Percentiles rank a stretch among this genome's conserved stretches.
phyloP scores from a whole-genome alignment of 805 yeast species.

The Ogataea chonburiensis region DNA sequence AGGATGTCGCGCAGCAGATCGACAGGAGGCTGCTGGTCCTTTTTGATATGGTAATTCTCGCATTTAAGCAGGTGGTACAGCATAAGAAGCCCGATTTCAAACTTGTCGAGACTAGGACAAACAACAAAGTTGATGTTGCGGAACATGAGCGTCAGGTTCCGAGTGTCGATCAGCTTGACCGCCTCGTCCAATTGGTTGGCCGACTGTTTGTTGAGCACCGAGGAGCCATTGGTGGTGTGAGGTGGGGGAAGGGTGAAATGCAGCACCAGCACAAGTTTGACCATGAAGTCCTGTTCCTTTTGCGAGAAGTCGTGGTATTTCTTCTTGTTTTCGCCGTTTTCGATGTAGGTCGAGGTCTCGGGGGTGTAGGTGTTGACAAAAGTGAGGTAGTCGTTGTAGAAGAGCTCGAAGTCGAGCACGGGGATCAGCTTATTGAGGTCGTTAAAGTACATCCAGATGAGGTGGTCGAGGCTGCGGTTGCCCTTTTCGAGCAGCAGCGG shows the following conservation, averaged over 20 bases:
- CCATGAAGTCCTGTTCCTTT: conserved; percentile 39
- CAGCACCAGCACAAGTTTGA: conserved; percentile 52
- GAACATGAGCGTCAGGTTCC: conserved; percentile 44
- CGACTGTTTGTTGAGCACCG: conserved; percentile 30
- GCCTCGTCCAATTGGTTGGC: conserved; percentile 33
- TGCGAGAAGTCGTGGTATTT: conserved; percentile 33
- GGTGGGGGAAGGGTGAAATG: conserved; percentile 47
- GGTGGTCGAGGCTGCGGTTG: conserved; percentile 40
- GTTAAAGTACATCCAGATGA: conserved; percentile 48
- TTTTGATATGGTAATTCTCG: conserved; percentile 33
- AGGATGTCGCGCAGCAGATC: conserved; percentile 44
- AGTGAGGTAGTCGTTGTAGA: conserved; percentile 53
- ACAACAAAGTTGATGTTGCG: conserved; percentile 45
- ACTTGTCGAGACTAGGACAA: conserved; percentile 45
- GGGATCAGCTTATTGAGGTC: conserved; percentile 55
- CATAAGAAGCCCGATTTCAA: conserved; percentile 50
- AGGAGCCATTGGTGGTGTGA: conserved; percentile 22
- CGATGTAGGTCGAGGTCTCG: conserved; percentile 34
- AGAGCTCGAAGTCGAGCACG: conserved; percentile 50
- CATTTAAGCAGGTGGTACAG: conserved; percentile 47
- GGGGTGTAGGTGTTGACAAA: conserved; percentile 40
- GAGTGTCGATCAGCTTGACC: conserved; percentile 33
- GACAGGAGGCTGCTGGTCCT: conserved; percentile 23
- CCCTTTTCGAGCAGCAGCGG: conserved; percentile 27
- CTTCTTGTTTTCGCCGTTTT: conserved; percentile 43